Conservation (phyloP, 768 basidiomycete genomes). For the Lactarius vividus region DNA sequence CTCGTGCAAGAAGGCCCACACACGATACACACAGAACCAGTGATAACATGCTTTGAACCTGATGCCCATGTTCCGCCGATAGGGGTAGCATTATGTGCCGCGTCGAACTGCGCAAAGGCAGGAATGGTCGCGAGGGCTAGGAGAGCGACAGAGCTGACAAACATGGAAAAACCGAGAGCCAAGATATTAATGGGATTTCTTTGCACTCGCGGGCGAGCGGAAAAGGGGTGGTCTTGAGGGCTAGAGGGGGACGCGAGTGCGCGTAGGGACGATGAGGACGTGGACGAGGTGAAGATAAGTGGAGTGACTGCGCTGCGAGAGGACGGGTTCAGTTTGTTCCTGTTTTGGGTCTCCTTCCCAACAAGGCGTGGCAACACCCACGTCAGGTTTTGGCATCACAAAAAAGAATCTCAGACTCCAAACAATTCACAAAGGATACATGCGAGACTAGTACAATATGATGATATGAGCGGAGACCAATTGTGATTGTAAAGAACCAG, state of each 20-base stretch:
- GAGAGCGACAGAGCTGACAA: slow-evolving; percentile 24
- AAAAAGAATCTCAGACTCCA: too few relatives aligned
- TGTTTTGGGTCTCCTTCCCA: slow-evolving; percentile 24
- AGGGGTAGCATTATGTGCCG: slow-evolving; percentile 61
- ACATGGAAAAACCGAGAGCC: background rate
- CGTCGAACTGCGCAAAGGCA: slow-evolving; percentile 36
- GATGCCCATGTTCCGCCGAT: slow-evolving; percentile 86
- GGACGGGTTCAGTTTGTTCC: slow-evolving; percentile 22
- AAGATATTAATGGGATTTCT: background rate
- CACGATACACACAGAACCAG: slow-evolving; percentile 69
- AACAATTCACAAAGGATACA: too few relatives aligned
- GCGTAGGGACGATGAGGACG: slow-evolving; percentile 16
- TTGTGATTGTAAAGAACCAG: background rate
- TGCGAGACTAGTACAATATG: too few relatives aligned
- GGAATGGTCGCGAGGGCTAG: slow-evolving; percentile 28
- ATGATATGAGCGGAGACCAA: slow-evolving; percentile 18
- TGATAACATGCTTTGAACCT: slow-evolving; percentile 69
- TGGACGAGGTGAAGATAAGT: slow-evolving; percentile 23
- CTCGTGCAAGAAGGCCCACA: background rate
- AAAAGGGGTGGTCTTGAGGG: background rate
- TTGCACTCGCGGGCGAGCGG: background rate
- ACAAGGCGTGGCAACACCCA: slow-evolving; percentile 4
- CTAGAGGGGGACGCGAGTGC: background rate
- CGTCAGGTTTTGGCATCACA: too few relatives aligned
- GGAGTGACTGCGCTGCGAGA: slow-evolving; percentile 24